Base-by-base conservation (phyloP, 345 rosid species). In the Corchorus capsularis region DNA sequence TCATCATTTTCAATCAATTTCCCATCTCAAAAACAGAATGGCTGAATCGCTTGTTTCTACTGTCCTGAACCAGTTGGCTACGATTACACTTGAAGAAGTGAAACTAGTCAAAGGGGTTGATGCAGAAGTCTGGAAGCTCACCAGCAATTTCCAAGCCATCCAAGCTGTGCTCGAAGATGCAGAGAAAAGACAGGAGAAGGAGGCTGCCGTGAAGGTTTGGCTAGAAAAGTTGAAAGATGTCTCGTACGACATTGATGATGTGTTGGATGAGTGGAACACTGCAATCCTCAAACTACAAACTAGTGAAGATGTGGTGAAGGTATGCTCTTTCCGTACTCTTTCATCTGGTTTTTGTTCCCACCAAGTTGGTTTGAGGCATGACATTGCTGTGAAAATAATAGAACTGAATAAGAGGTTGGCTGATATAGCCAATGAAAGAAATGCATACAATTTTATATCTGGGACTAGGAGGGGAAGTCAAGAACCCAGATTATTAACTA, bases 191-290 rank as follows among this genome's bases (percentile, higher is more conserved):
- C 71, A 43, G 41, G 62, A 20, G 22, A 52, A 5, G 16, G 63
- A 65, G 0, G 16, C 3, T 1, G 5, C 12, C 39, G 41, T 75
- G 41, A 65, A 70, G 46, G 5, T 13, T 7, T 66, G 71, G 78
- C 14, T 75, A 8, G 41, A 41, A 6, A 54, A 64, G 41, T 53
- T 75, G 4, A 53, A 27, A 53, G 64, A 54, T 4, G 20, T 39
- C 0, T 64, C 63, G 19, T 75, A 49, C 20, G 71, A 75, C 16
- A 41, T 64, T 5, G 72, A 75, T 2, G 72, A 64, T 13, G 63
- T 64, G 15, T 47, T 75, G 63, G 72, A 75, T 53, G 72, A 39
- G 78, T 65, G 71, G 72, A 75, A 39, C 20, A 75, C 61, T 9
- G 35, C 15, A 27, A 1, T 22, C 3, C 64, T 60, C 64, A 32